Conservation (phyloP, 2,329 filamentous ascomycete genomes). For the Fusarium verrucosum region DNA sequence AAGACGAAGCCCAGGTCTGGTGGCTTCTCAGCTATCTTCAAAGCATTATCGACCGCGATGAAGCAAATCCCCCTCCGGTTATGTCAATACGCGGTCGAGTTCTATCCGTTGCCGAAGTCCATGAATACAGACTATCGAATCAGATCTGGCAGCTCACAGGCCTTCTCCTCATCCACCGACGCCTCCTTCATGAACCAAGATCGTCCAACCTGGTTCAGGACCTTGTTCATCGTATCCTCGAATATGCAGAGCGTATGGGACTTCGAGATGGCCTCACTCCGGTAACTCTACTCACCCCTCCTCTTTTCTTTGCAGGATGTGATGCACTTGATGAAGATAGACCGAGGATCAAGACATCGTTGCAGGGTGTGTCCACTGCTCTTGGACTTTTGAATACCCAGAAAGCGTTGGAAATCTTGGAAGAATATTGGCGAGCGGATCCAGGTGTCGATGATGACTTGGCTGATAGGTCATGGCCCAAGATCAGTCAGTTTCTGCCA, state of each 20-base stretch:
- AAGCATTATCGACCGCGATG: conserved; percentile 23
- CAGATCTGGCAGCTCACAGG: conserved; percentile 33
- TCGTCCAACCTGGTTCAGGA: conserved; percentile 15
- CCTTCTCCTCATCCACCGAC: conserved; percentile 26
- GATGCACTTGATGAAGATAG: conserved; percentile 25
- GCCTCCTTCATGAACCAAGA: conserved; percentile 14
- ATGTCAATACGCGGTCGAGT: conserved; percentile 18
- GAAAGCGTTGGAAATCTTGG: conserved; percentile 25
- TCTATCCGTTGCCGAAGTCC: conserved; percentile 16
- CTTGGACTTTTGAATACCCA: conserved; percentile 26
- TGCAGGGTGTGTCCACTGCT: conserved; percentile 23
- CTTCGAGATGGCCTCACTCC: conserved; percentile 29
- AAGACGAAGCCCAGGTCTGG: conserved; percentile 5
- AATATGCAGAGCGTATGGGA: conserved; percentile 16
- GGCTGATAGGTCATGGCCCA: conserved; percentile 20
- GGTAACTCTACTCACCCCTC: conserved; percentile 23
- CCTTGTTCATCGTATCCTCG: conserved; percentile 13
- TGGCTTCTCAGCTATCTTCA: conserved; percentile 26
- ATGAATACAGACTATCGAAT: conserved; percentile 29
- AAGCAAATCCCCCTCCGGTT: conserved; percentile 16
- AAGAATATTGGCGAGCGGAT: conserved; percentile 21
- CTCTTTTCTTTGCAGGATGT: conserved; percentile 28
- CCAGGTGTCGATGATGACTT: conserved; percentile 18
- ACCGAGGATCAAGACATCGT: conserved; percentile 14
- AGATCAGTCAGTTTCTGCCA: conserved; percentile 22